phyloP scores from a whole-genome alignment of 2,329 filamentous ascomycete genomes.

The Phoma sp. region DNA sequence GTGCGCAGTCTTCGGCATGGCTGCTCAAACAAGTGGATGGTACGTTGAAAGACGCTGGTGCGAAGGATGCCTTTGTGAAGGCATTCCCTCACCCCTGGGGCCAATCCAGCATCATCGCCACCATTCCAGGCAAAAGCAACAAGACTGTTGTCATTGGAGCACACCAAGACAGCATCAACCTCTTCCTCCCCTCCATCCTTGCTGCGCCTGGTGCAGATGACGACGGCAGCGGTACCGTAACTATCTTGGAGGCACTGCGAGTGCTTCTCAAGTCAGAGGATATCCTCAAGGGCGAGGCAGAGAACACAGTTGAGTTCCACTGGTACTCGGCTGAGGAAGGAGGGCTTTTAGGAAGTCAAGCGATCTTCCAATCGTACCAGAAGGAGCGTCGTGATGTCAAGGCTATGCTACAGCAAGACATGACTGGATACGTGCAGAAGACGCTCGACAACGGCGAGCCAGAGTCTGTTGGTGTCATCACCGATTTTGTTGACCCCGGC shows the following conservation, averaged over 20 bases:
- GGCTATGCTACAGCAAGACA: conserved; percentile 98
- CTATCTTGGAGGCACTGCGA: conserved; percentile 89
- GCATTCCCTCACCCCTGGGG: conserved; percentile 85
- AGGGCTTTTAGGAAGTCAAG: conserved; percentile 85
- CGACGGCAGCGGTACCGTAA: conserved; percentile 91
- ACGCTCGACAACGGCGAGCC: conserved; percentile 82
- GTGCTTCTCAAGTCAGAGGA: conserved; percentile 77
- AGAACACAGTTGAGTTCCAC: conserved; percentile 94
- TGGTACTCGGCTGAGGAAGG: conserved; percentile 95
- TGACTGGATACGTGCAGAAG: conserved; percentile 82
- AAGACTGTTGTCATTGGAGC: conserved; percentile 89
- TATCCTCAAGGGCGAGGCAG: conserved; percentile 72
- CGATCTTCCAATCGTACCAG: conserved; percentile 84
- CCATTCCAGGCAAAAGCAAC: conserved; percentile 83
- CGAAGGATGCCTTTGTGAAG: conserved; percentile 71
- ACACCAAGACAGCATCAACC: conserved; percentile 84
- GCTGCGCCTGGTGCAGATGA: conserved; percentile 94
- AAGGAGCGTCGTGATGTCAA: conserved; percentile 77
- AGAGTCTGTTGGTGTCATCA: conserved; percentile 91
- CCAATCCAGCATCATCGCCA: conserved; percentile 90
- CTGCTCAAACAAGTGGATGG: conserved; percentile 76
- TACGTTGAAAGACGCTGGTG: conserved; percentile 75
- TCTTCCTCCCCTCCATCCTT: conserved; percentile 84
- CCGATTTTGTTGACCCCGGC: conserved; percentile 83
- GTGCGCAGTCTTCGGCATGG: conserved; percentile 87